These are phyloP conservation scores for Aureobasidium mangrovei DNA, from an alignment of 2,329 filamentous ascomycete species.

Conservation along the genomic window DNA sequence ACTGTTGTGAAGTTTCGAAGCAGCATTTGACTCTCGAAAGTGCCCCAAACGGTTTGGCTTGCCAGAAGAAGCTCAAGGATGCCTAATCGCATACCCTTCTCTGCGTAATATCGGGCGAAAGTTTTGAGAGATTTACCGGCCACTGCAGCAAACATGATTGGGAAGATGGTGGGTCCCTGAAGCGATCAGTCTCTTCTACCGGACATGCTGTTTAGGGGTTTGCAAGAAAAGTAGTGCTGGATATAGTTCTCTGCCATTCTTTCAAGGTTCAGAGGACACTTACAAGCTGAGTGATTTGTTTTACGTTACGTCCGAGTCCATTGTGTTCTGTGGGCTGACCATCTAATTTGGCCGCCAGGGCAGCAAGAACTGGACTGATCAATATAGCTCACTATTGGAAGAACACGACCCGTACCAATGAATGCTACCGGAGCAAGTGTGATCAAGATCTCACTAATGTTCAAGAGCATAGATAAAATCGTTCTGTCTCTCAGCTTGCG, in stretches of 20 bases:
- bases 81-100: conserved; percentile 26
- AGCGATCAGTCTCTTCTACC: not conserved
- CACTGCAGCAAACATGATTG: conserved; percentile 30
- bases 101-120: conserved; percentile 28
- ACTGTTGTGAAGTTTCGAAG: conserved; percentile 26
- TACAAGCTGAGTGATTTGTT: conserved; percentile 24
- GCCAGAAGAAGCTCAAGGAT: conserved; percentile 29
- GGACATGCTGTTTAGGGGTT: too few species aligned
- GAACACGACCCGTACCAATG: conserved; percentile 22
- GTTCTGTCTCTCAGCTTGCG: conserved; percentile 1
- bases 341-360: conserved; percentile 22
- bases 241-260: not conserved
- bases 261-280: not conserved
- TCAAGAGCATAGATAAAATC: not conserved
- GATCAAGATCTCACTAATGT: conserved; percentile 24
- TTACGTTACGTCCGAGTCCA: conserved; percentile 23
- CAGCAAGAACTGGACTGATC: conserved; percentile 22
- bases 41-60: conserved; percentile 31
- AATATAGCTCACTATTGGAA: not conserved
- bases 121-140: conserved; percentile 29
- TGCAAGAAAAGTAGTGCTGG: too few species aligned
- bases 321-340: conserved; percentile 21
- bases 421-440: conserved; percentile 27
- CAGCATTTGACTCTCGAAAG: conserved; percentile 27
- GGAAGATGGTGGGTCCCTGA: conserved; percentile 28